phyloP scores from a whole-genome alignment of 768 basidiomycete species.

The Tulasnella sp. region DNA sequence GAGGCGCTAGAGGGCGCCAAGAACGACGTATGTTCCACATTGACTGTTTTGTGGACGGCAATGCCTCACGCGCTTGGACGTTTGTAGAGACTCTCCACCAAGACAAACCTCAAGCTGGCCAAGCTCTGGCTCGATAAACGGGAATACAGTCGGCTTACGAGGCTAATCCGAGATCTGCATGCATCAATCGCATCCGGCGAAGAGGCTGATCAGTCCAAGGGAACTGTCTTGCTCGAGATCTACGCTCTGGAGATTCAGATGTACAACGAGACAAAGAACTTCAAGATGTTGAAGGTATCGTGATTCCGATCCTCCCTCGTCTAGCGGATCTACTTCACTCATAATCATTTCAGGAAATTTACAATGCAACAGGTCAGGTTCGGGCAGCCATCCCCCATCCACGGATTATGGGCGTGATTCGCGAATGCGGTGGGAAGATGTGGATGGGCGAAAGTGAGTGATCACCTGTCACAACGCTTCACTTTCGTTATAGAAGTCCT shows the following conservation, averaged over 20 bases:
- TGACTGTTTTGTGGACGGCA: not conserved
- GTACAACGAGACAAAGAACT: constrained; percentile 94
- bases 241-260: constrained; percentile 99
- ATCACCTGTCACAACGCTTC: not conserved
- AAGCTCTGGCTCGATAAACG: constrained; percentile 95
- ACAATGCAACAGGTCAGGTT: constrained; percentile 86
- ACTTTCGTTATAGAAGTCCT: not conserved
- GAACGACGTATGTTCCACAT: constrained; percentile 65
- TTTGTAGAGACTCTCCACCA: constrained; percentile 74
- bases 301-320: not conserved
- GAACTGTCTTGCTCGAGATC: constrained; percentile 89
- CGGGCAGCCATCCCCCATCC: constrained; percentile 97
- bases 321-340: not conserved
- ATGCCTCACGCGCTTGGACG: not conserved
- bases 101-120: constrained; percentile 93
- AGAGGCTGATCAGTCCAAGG: constrained; percentile 78
- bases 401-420: constrained; percentile 96
- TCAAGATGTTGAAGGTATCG: constrained; percentile 84
- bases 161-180: constrained; percentile 73
- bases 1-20: constrained; percentile 84
- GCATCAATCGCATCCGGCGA: constrained; percentile 34
- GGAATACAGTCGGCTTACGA: constrained; percentile 75
- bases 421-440: constrained; percentile 99
- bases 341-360: constrained; percentile 63
- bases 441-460: constrained; percentile 97